phyloP scores from a whole-genome alignment of 257 asterid species.

The Capsicum pubescens region DNA sequence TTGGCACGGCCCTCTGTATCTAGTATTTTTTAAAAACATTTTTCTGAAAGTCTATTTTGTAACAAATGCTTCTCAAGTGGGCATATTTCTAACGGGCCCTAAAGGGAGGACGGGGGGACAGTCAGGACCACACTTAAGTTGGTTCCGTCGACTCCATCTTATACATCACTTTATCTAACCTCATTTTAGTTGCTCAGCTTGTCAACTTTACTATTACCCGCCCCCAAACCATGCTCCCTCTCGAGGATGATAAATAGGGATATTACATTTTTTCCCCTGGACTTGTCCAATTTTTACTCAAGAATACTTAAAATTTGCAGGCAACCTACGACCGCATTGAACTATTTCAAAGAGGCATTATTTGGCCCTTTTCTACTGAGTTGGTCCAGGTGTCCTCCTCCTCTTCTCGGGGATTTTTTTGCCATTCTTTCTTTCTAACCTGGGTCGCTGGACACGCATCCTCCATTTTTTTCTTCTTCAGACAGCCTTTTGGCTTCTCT shows the following conservation, averaged over 20 bases:
- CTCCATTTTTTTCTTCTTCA: not conserved
- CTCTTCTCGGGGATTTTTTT: not conserved
- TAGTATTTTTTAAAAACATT: no score
- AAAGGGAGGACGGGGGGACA: not conserved
- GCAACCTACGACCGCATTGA: not conserved
- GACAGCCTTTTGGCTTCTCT: not conserved
- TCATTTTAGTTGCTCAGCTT: not conserved
- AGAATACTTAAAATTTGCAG: not conserved
- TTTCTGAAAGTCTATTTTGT: no score
- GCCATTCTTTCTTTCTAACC: not conserved
- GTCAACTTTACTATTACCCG: not conserved
- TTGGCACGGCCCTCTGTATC: no score
- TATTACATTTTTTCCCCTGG: not conserved
- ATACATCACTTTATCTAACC: not conserved
- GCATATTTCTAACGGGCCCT: no score
- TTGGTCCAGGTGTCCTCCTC: not conserved
- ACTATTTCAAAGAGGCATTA: not conserved
- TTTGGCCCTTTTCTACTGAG: not conserved
- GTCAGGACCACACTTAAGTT: not conserved
- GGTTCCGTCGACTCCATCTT: not conserved
- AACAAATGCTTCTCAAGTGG: no score
- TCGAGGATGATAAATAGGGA: not conserved
- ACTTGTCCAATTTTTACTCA: not conserved
- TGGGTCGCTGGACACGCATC: not conserved
- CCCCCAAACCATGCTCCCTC: conserved; percentile 1